Base-by-base conservation (phyloP, 371 early-diverging fungal species). In the Lichtheimia ramosa region DNA sequence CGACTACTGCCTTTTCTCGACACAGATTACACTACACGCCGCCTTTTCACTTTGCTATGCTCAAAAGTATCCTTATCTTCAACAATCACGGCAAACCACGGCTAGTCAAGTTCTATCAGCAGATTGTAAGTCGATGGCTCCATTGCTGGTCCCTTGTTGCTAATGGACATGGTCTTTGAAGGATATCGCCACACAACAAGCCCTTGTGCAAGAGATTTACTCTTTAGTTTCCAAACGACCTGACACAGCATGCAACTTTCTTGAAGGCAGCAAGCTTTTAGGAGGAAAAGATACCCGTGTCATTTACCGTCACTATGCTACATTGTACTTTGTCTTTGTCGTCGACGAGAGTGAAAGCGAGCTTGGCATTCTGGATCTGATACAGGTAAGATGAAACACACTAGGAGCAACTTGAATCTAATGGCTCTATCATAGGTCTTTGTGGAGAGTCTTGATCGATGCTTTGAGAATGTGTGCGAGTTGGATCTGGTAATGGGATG, bases 391-490 rank as follows among this genome's bases (percentile, higher is more conserved):
- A 41, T 13, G 20, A 34, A 34, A 34, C 34, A 34, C 0, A 34
- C 6, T 34, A 34, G 34, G 34, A 34, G 34, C 8, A 2, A 1
- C 2, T 34, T 10, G 51, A 12, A 2, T 15, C 51, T 23, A 20
- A 23, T 51, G 51, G 12, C 23, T 20, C n/a, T 25, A 16, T 39
- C 57, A 28, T 69, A 94, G 91, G 94, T 96, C 15, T 94, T 98
- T 80, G 98, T 98, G 0, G 98, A 98, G 68, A 85, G 93, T 28
- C 76, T 98, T 58, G 97, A 98, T 66, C 70, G 89, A 42, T 89
- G 90, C 23, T 97, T 98, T 75, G 91, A 92, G 51, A 96, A 98
- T 60, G 98, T 98, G 3, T 98, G 97, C 68, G 98, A 98, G 68
- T 73, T 98, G 56, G 98, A 96, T 68, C 71, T 98, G 77, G 92